These are phyloP conservation scores for Geotrichum aggregatum DNA, from an alignment of 1,139 yeast species.

Conservation along the genomic window DNA sequence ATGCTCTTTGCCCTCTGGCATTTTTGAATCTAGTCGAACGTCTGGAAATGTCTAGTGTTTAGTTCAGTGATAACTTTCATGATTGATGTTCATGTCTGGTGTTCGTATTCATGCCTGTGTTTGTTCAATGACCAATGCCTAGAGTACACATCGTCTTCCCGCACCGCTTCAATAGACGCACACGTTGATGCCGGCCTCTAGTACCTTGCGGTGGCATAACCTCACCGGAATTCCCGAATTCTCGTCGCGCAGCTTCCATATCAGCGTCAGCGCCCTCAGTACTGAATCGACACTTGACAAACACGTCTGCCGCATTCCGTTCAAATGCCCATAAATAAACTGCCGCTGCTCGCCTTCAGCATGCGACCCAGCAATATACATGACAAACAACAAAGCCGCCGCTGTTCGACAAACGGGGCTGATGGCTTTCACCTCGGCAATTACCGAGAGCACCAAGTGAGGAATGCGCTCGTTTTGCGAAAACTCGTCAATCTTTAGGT, in stretches of 20 bases:
- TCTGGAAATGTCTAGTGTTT: too few relatives aligned
- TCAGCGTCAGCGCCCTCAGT: constrained; percentile 14
- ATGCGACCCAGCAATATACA: constrained; percentile 21
- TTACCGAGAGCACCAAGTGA: constrained; percentile 12
- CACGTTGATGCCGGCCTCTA: constrained; percentile 17
- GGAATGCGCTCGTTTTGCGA: constrained; percentile 12
- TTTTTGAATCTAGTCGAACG: too few relatives aligned
- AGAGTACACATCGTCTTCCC: too few relatives aligned
- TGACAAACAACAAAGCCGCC: constrained; percentile 21
- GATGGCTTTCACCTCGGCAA: constrained; percentile 19
- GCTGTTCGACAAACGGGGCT: constrained; percentile 20
- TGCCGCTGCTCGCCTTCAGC: constrained; percentile 19
- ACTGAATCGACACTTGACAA: constrained; percentile 20
- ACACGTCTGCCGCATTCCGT: constrained; percentile 20
- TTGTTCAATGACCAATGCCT: too few relatives aligned
- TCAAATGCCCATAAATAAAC: constrained; percentile 15
- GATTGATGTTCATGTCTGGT: not conserved
- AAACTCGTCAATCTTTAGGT: constrained; percentile 13
- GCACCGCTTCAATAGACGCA: constrained; percentile 14
- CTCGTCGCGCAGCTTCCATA: constrained; percentile 20
- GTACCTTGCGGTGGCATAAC: constrained; percentile 15
- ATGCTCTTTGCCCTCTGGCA: too few relatives aligned
- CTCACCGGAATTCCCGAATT: constrained; percentile 4
- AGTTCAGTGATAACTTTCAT: not conserved
- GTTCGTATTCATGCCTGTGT: not conserved